Conservation (phyloP, 345 rosid genomes). For the Ailanthus altissimus region DNA sequence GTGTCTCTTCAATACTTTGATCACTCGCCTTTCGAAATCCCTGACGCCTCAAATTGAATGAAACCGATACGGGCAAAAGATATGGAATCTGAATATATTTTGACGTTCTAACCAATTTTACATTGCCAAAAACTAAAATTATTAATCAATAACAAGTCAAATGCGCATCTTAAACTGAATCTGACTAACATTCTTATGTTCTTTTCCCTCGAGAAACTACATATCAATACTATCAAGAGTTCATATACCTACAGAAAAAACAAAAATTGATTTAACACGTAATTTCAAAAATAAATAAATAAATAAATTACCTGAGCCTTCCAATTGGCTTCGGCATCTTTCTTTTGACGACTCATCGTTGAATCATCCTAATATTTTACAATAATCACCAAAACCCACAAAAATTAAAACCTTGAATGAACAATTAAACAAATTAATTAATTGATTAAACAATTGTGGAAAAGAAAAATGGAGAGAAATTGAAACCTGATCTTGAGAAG, state of each 20-base stretch:
- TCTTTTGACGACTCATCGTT: slow-evolving; percentile 75
- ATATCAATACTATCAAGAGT: background rate
- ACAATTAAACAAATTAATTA: too few relatives aligned
- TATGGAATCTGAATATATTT: background rate
- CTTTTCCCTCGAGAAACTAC: too few relatives aligned
- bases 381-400: background rate
- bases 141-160: background rate
- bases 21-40: background rate
- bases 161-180: background rate
- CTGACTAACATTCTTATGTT: background rate
- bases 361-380: slow-evolving; percentile 70
- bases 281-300: too few relatives aligned
- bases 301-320: slow-evolving; percentile 80
- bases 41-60: background rate
- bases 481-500: slow-evolving; percentile 81
- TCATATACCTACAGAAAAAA: background rate
- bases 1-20: background rate
- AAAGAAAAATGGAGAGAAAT: background rate
- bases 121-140: background rate
- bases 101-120: background rate
- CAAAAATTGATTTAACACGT: background rate
- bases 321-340: slow-evolving; percentile 98
- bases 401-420: background rate
- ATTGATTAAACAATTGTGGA: background rate
- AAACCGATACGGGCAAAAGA: background rate